Evolutionary conservation across 306 rosid genomes (phyloP), one percentile per base, ranked within the genome.

Genomic region (Trifolium dubium): DNA sequence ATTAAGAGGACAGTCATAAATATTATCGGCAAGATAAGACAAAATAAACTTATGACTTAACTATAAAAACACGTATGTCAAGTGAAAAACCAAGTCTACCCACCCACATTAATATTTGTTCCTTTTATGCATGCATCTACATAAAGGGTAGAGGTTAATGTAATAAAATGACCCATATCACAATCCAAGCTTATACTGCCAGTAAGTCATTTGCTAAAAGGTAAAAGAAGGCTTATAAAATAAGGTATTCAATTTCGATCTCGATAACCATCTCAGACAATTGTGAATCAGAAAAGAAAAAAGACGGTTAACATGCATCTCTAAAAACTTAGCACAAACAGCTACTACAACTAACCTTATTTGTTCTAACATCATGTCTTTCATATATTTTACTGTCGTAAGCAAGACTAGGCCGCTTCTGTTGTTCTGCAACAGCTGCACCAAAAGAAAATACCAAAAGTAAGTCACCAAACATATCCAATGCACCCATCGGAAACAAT

Each of bases 381-480:
- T 92, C 97, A 35, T 89, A 92, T 59, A 85, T 55, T 79, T 88
- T 92, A 29, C 82, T 85, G 58, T 89, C 96, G 46, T 83, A 88
- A 66, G 82, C 59, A 87, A 85, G 84, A 44, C 74, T 86, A 30
- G 90, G 69, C 84, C 90, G 86, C 88, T 92, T 94, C 80, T 77
- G 96, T 80, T 85, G 98, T 80, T 92, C 99, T 4, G 85, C 80
- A 73, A 83, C 89, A 68, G 88, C 84, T 76, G 84, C 82, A 80
- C 51, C 79, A 66, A 56, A 77, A 44, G 56, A 83, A 78, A 79
- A 63, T 32, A 81, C 66, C 49, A 53, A 15, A 75, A 35, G 37
- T 19, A 31, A 88, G 78, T 49, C 58, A 60, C 43, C 80, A 75
- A 79, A 43, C 64, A 69, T 55, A 46, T 39, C 28, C 19, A 64